These are phyloP conservation scores for Cadophora gregata DNA, from an alignment of 2,329 filamentous ascomycete genomes.

Conservation along the genomic window DNA sequence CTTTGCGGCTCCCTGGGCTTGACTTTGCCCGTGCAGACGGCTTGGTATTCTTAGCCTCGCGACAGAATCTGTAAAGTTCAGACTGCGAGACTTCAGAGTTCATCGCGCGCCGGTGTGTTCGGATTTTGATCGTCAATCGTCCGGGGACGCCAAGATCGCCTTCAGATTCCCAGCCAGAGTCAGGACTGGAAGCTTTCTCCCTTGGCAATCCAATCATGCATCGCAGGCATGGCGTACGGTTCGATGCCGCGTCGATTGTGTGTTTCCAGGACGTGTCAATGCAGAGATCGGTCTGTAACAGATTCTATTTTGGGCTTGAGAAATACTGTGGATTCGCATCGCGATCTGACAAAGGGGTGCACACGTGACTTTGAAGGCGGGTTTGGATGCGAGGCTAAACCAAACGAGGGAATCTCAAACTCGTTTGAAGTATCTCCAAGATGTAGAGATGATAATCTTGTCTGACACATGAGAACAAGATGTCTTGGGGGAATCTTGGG, in stretches of 20 bases:
- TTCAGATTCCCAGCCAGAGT: neutral
- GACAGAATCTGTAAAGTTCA: neutral
- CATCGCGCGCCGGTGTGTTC: neutral
- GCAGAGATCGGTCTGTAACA: conserved; percentile 14
- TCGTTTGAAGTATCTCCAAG: neutral
- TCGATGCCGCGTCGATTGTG: neutral
- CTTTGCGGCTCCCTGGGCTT: conserved; percentile 8
- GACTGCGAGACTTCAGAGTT: conserved; percentile 1
- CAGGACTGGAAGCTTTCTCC: neutral
- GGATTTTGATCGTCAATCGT: conserved; percentile 13
- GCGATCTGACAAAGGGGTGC: neutral
- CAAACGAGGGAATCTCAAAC: neutral
- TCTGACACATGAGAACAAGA: neutral
- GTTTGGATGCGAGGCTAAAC: neutral
- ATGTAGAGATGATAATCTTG: neutral
- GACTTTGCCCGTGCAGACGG: neutral
- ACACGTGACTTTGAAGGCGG: neutral
- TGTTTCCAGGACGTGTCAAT: conserved; percentile 11
- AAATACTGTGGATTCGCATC: conserved; percentile 8
- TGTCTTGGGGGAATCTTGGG: neutral
- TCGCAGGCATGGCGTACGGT: neutral
- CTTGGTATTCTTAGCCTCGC: conserved; percentile 14
- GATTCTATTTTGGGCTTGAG: conserved; percentile 1
- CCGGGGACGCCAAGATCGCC: conserved; percentile 12
- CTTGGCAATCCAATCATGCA: conserved; percentile 10